Evolutionary conservation across 371 early-diverging fungal genomes (phyloP), one percentile per base, ranked within the genome.

Genomic region (Rhizopus stolonifer): DNA sequence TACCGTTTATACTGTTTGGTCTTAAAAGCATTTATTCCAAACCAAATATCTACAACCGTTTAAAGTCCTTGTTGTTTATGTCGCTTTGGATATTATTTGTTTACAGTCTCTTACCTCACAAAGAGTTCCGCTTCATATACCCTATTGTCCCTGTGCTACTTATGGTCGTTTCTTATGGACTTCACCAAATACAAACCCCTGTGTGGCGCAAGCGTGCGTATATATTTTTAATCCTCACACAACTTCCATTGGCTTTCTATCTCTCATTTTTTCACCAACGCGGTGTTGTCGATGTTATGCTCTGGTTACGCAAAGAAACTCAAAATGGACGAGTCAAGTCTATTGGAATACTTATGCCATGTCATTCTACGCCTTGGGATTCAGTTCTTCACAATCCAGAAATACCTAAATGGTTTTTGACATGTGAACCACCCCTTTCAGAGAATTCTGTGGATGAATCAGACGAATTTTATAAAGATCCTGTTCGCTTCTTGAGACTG

Each of bases 361-460:
- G 98, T 53, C 96, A 97, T 65, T 95, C 95, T 2, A 94, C 96
- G 0, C 98, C 96, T 4, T 93, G 82, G 76, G 85, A 90, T 43
- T 85, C 89, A 23, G 70, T 87, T 48, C 21, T 95, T 1, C 94
- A 94, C 54, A 52, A 54, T 5, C 49, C 58, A 0, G 42, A 67
- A 21, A 21, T 56, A 7, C 45, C 79, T 4, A 85, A 92, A 86
- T 85, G 91, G 81, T 92, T 92, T 49, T 64, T 97, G 34, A 88
- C 92, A 4, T 97, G 96, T 64, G 92, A 94, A 25, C 98, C 98
- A 6, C 95, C 95, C 1, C 54, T 94, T 6, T 67, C 46, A 15
- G 49, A 34, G 3, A 23, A 67, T 4, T 26, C 23, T 23, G 52
- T 77, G 52, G 93, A 92, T 63, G 93, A 95, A 58, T 82, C 89